Conservation (phyloP, 352 stramenopile genomes). For the Phytopythium kandeliae region DNA sequence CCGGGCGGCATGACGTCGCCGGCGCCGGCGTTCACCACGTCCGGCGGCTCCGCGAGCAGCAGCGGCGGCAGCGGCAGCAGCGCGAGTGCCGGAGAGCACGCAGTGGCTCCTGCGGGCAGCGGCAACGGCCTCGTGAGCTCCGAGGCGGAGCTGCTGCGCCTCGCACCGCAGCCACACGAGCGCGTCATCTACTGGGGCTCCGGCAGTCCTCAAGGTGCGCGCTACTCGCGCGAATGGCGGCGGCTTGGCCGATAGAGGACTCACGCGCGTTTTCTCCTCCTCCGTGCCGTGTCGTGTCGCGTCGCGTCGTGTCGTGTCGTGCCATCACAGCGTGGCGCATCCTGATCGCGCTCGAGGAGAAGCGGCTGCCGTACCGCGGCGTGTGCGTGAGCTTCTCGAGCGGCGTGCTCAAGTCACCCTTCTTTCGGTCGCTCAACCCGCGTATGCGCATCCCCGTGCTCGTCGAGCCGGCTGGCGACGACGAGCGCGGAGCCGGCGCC, state of each 20-base stretch:
- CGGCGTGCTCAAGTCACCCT: slow-evolving; percentile 73
- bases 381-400: slow-evolving; percentile 82
- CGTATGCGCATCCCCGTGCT: slow-evolving; percentile 80
- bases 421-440: slow-evolving; percentile 72
- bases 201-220: slow-evolving; percentile 69
- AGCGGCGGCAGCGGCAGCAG: not conserved
- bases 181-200: slow-evolving; percentile 83
- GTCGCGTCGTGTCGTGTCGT: too few species aligned
- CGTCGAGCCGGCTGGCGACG: slow-evolving; percentile 52
- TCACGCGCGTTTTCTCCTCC: not conserved
- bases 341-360: slow-evolving; percentile 76
- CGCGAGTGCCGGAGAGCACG: not conserved
- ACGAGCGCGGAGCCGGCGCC: slow-evolving; percentile 27
- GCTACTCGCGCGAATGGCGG: too few species aligned
- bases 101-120: slow-evolving; percentile 5
- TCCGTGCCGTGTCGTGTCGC: too few species aligned
- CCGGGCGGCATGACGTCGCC: not conserved
- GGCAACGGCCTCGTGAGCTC: slow-evolving; percentile 25
- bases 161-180: slow-evolving; percentile 54
- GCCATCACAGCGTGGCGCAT: slow-evolving; percentile 61
- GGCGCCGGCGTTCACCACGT: not conserved
- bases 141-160: slow-evolving; percentile 53
- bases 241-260: too few species aligned
- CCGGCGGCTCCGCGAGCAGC: not conserved
- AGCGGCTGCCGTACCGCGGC: slow-evolving; percentile 67